phyloP scores from a whole-genome alignment of 352 stramenopile genomes.

The Phytophthora tubulina region DNA sequence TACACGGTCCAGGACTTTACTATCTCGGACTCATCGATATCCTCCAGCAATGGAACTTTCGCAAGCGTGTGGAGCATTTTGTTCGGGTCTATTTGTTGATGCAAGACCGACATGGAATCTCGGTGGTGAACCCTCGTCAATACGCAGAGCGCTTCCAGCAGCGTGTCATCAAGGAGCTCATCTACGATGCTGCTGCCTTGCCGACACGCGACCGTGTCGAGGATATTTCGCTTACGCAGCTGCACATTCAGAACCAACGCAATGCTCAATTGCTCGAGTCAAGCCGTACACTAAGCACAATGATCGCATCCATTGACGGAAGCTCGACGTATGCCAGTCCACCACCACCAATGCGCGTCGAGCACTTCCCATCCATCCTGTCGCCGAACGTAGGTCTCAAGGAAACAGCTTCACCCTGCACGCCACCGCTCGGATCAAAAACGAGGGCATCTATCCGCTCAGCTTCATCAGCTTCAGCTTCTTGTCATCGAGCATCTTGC shows the following conservation, averaged over 20 bases:
- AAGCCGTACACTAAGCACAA: conserved; percentile 53
- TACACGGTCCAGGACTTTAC: conserved; percentile 93
- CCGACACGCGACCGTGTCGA: conserved; percentile 40
- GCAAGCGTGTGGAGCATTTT: conserved; percentile 92
- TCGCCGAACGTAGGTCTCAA: conserved; percentile 26
- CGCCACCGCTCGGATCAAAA: conserved; percentile 19
- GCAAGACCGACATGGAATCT: conserved; percentile 80
- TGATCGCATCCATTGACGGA: conserved; percentile 63
- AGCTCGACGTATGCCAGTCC: conserved; percentile 31
- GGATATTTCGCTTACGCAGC: conserved; percentile 45
- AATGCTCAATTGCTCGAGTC: conserved; percentile 60
- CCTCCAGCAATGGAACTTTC: conserved; percentile 94
- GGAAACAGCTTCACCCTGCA: conserved; percentile 14
- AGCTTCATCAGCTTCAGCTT: conserved; percentile 4
- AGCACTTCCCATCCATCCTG: conserved; percentile 29
- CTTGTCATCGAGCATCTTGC: conserved; percentile 28
- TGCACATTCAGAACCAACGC: conserved; percentile 56
- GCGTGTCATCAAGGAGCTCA: conserved; percentile 77
- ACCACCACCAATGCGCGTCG: conserved; percentile 26
- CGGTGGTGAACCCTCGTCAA: conserved; percentile 71
- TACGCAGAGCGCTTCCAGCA: conserved; percentile 85
- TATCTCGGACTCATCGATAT: conserved; percentile 97
- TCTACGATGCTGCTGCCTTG: conserved; percentile 59
- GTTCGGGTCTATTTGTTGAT: conserved; percentile 75
- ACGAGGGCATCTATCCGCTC: conserved; percentile 2